Evolutionary conservation across 768 basidiomycete genomes (phyloP), one percentile per base, ranked within the genome.

Genomic region (Phaeotremella skinneri): DNA sequence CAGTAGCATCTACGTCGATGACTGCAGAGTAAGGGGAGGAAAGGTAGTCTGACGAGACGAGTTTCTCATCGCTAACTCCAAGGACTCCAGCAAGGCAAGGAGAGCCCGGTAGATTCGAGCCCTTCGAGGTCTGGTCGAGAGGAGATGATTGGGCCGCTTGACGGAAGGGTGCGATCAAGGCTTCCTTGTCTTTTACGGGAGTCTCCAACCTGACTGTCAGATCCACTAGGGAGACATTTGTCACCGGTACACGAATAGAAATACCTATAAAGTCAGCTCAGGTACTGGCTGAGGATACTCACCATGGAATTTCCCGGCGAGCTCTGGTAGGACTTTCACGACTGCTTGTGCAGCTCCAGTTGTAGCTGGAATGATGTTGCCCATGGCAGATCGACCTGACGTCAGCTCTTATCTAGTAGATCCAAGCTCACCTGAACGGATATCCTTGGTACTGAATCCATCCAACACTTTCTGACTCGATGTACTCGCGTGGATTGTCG

Each of bases 201-300:
- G 61, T 63, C 3, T 52, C 49, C 49, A 78, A 65, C 1, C 58
- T 63, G 27, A 78, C 75, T 6, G 78, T 77, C 2, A 78, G 64
- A 62, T 78, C 76, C 49, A 78, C 76, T 16, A 77, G 69, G 11
- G 71, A 73, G 32, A 76, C 78, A 61, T 78, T 78, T 45, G 70
- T 74, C 17, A 74, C 70, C 2, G 78, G 78, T 0, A 78, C 78
- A n/a, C 78, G 70, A 39, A 78, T 63, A 11, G 74, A 76, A 39
- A 78, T 76, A 37, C 76, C 76, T 74, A 34, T 0, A 17, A 20
- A 7, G 20, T 27, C 48, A 53, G 37, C 32, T 29, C 11, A 4
- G 5, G 6, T 25, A 20, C 14, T 30, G 37, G 21, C 34, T 25
- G 25, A 14, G 21, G 7, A 26, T 25, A 64, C 70, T 42, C 31